These are phyloP conservation scores for Salix suchowensis DNA, from an alignment of 345 rosid genomes.

Conservation along the genomic window DNA sequence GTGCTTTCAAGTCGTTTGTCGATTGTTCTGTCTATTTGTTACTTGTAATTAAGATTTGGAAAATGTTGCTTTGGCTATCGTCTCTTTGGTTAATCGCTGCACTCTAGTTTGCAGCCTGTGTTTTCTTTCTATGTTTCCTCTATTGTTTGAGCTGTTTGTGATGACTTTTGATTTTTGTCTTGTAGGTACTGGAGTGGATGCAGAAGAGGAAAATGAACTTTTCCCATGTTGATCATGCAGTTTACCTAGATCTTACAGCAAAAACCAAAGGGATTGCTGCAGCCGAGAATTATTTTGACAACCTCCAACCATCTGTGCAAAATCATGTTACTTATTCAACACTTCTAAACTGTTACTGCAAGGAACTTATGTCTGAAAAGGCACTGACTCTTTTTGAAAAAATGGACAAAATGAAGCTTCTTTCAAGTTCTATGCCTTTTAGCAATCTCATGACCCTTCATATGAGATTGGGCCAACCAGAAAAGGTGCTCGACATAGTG, in stretches of 20 bases:
- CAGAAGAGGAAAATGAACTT: conserved; percentile 50
- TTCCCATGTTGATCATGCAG: conserved; percentile 39
- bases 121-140: not conserved
- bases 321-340: conserved; percentile 42
- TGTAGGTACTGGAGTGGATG: conserved; percentile 80
- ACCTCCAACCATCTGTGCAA: conserved; percentile 35
- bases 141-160: not conserved
- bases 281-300: conserved; percentile 52
- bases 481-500: conserved; percentile 46
- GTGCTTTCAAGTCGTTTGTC: too few relatives aligned
- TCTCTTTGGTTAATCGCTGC: not conserved
- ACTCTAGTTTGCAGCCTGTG: not conserved
- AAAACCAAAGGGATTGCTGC: conserved; percentile 52
- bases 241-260: conserved; percentile 55
- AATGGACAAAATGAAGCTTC: conserved; percentile 45
- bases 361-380: conserved; percentile 39
- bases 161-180: not conserved
- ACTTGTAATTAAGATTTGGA: not conserved
- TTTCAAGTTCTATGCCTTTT: conserved; percentile 39
- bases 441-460: conserved; percentile 54
- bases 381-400: conserved; percentile 49
- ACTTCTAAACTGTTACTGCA: conserved; percentile 62
- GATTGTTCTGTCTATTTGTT: not conserved
- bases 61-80: not conserved
- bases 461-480: conserved; percentile 49